These are phyloP conservation scores for Omphalotus olearius DNA, from an alignment of 1,284 basidiomycete species.

Conservation along the genomic window DNA sequence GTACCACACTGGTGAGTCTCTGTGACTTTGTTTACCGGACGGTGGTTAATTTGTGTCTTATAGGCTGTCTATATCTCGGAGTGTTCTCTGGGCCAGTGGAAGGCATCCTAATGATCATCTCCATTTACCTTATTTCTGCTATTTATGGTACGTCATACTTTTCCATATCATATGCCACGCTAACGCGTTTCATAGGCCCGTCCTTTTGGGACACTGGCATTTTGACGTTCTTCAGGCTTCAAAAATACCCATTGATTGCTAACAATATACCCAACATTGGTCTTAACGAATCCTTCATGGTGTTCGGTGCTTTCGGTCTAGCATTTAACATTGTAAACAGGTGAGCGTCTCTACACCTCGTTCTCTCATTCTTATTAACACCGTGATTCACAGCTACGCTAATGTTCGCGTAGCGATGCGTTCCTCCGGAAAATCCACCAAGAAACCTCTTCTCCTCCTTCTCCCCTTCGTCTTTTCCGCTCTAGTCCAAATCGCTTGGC, in stretches of 20 bases:
- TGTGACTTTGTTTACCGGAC: not conserved
- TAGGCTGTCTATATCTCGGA: slow-evolving; percentile 85
- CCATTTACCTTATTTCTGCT: slow-evolving; percentile 78
- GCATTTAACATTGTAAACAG: slow-evolving; percentile 79
- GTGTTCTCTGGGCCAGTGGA: slow-evolving; percentile 96
- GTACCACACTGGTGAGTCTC: slow-evolving; percentile 77
- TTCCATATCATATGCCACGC: not conserved
- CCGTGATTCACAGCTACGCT: slow-evolving; percentile 47
- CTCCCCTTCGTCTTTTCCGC: slow-evolving; percentile 77
- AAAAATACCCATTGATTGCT: slow-evolving; percentile 45
- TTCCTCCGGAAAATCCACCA: slow-evolving; percentile 31
- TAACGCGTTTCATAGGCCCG: slow-evolving; percentile 45
- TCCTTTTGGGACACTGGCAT: slow-evolving; percentile 82
- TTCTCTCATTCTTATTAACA: not conserved
- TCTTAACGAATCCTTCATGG: slow-evolving; percentile 87
- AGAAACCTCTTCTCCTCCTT: slow-evolving; percentile 69
- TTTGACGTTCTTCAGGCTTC: slow-evolving; percentile 57
- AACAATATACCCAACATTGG: slow-evolving; percentile 58
- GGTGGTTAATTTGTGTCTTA: not conserved
- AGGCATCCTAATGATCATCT: slow-evolving; percentile 86
- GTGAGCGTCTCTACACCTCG: slow-evolving; percentile 28
- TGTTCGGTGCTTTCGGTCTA: slow-evolving; percentile 73
- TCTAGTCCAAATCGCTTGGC: slow-evolving; percentile 75
- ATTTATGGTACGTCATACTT: slow-evolving; percentile 51
- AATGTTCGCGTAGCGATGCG: slow-evolving; percentile 65